Conservation (phyloP, 2,329 filamentous ascomycete species). For the Knufia fluminis region DNA sequence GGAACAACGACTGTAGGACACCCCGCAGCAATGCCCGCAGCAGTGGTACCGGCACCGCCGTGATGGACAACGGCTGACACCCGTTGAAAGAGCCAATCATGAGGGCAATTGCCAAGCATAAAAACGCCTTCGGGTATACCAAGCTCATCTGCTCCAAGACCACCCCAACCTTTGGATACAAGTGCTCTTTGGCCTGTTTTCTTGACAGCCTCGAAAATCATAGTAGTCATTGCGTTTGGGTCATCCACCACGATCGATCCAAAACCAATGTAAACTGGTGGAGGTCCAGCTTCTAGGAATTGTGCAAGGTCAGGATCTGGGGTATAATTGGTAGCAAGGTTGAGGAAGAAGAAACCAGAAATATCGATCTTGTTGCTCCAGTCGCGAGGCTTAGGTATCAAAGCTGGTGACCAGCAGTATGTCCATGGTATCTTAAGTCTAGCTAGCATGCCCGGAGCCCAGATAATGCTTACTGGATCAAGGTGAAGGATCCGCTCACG, state of each 20-base stretch:
- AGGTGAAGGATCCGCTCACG: constrained; percentile 64
- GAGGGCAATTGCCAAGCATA: constrained; percentile 76
- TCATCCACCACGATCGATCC: constrained; percentile 75
- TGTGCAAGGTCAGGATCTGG: constrained; percentile 56
- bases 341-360: constrained; percentile 68
- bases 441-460: constrained; percentile 70
- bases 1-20: constrained; percentile 75
- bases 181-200: constrained; percentile 64
- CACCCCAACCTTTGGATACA: constrained; percentile 83
- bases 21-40: constrained; percentile 71
- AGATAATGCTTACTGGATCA: constrained; percentile 68
- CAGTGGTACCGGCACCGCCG: constrained; percentile 79
- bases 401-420: constrained; percentile 80
- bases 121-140: constrained; percentile 66
- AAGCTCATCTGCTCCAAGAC: constrained; percentile 62
- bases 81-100: constrained; percentile 79
- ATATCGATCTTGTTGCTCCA: constrained; percentile 65
- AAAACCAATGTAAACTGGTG: constrained; percentile 75
- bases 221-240: constrained; percentile 58
- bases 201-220: constrained; percentile 63
- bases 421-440: constrained; percentile 73
- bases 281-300: constrained; percentile 59
- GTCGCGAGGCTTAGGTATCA: constrained; percentile 70
- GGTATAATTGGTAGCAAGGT: constrained; percentile 55
- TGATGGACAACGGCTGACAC: constrained; percentile 80